Base-by-base conservation (phyloP, 768 basidiomycete genomes). In the Mycena leptocephala region DNA sequence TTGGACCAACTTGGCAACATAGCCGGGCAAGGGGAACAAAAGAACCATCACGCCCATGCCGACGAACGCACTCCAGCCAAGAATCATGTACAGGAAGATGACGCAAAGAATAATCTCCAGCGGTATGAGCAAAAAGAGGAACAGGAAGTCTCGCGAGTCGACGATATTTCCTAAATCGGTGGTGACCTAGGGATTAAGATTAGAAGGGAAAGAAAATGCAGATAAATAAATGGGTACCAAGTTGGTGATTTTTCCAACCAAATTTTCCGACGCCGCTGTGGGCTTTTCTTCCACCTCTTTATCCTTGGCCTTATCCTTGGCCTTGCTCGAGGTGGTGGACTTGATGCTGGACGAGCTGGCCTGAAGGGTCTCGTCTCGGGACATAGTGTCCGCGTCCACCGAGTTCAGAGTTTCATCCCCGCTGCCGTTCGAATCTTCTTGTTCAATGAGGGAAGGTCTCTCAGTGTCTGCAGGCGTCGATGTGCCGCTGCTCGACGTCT, bases 191-290 rank as follows among this genome's bases (percentile, higher is more conserved):
- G 37, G 59, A 61, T 20, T 35, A n/a, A 32, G 20, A 18, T 37
- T 28, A 48, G 37, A 41, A 30, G 6, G 26, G 22, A 18, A 16
- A 11, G 28, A 46, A 28, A 11, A 6, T 6, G 53, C 32, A 14
- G 32, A n/a, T 16, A 59, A 18, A 46, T 11, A 61, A 22, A 51
- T 95, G 94, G 1, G 93, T 92, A 95, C 90, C 14, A 95, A 84
- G 69, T 95, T 96, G 82, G 94, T 96, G 81, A 96, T 92, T 81
- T 91, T 94, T 13, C 95, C 95, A 43, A 92, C 90, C 24, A 95
- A 83, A 79, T 93, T 92, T 10, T 63, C 72, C n/a, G 72, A 26
- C 24, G 79, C 79, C 35, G 73, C 78, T 5, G 46, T 77, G 13
- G 76, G 67, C 51, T 80, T 73, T 39, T 61, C 73, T 28, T 75